Conservation (phyloP, 345 rosid genomes). For the Eucalyptus regnans region DNA sequence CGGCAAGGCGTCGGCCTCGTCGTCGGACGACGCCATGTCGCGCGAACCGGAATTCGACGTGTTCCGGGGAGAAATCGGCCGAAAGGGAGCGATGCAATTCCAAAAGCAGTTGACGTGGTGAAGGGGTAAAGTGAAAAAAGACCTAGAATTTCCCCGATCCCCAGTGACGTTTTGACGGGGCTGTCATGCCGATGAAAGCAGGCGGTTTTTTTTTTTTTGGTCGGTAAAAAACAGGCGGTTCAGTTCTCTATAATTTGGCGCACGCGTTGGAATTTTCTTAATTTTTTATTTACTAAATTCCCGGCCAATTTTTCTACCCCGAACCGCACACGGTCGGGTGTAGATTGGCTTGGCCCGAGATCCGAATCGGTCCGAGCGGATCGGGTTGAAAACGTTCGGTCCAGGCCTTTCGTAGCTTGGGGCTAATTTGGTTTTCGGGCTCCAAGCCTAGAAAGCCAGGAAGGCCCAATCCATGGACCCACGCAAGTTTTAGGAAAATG, state of each 20-base stretch:
- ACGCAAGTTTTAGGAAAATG: neutral
- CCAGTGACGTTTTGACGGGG: neutral
- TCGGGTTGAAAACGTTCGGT: neutral
- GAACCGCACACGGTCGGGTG: neutral
- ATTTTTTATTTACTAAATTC: neutral
- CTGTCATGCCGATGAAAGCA: neutral
- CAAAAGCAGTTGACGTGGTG: neutral
- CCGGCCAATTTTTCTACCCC: neutral
- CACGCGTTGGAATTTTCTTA: neutral
- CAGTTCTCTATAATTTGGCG: neutral
- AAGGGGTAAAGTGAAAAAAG: neutral
- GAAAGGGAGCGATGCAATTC: neutral
- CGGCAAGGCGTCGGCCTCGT: constrained; percentile 44
- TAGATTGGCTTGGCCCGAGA: neutral
- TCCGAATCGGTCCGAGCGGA: neutral
- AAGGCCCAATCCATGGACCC: neutral
- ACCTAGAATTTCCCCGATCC: neutral
- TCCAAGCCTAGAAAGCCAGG: neutral
- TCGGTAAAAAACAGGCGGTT: too few relatives aligned
- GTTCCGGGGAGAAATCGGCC: neutral
- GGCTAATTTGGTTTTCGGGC: neutral
- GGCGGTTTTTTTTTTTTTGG: too few relatives aligned
- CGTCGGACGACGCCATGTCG: constrained; percentile 55
- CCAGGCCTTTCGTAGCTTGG: neutral
- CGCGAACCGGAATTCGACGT: neutral